Conservation (phyloP, 352 stramenopile genomes). For the Phytophthora colocasiae region DNA sequence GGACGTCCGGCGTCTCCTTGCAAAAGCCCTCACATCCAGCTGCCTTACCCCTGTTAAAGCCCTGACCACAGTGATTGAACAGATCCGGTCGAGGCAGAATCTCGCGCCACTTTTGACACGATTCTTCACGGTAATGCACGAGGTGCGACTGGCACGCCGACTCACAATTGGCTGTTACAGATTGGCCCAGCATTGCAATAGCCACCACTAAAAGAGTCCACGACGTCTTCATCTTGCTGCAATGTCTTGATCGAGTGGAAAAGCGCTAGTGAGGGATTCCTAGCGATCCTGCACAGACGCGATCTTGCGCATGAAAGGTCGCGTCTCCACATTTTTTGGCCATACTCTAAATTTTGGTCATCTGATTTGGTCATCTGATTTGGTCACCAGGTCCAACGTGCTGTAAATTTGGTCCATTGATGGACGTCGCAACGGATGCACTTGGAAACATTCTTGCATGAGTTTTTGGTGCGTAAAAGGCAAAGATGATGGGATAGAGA, state of each 20-base stretch:
- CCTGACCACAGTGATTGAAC: constrained; percentile 59
- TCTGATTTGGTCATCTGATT: no score
- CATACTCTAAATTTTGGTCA: no score
- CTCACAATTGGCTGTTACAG: constrained; percentile 28
- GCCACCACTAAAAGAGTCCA: constrained; percentile 29
- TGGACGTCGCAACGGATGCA: constrained; percentile 59
- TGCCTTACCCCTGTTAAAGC: constrained; percentile 47
- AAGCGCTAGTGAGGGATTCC: constrained; percentile 14
- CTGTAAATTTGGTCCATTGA: constrained; percentile 74
- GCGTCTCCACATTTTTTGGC: no score
- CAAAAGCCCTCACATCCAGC: constrained; percentile 53
- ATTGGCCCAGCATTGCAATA: constrained; percentile 8
- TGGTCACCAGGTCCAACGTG: constrained; percentile 7
- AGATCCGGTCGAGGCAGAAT: constrained; percentile 55
- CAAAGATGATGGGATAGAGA: constrained; percentile 56
- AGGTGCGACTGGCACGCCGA: constrained; percentile 51
- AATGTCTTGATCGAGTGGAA: constrained; percentile 12
- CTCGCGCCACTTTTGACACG: constrained; percentile 52
- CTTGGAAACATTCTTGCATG: constrained; percentile 70
- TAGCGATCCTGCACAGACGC: not conserved
- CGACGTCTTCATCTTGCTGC: constrained; percentile 40
- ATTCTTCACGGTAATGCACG: constrained; percentile 46
- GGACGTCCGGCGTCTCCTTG: constrained; percentile 23
- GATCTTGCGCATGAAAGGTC: not conserved
- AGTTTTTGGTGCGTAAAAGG: constrained; percentile 51